Percentiles rank a stretch among this genome's conserved stretches.
Conservation (phyloP, 805 yeast species). For the Candida schatavii region DNA sequence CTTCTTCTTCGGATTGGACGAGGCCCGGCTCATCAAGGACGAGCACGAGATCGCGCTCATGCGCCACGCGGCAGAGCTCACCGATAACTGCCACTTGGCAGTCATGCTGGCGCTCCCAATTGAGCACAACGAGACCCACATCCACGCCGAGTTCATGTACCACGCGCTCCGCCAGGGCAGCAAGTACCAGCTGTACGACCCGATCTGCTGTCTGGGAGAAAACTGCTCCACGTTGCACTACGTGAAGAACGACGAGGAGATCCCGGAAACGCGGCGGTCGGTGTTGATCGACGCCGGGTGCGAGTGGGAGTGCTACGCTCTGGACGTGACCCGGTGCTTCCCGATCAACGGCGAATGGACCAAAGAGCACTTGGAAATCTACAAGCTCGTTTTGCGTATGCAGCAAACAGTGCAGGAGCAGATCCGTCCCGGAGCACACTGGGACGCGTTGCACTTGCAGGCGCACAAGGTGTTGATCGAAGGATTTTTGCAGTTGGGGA, state of each 20-base stretch:
- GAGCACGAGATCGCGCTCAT: slow-evolving; percentile 72
- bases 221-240: slow-evolving; percentile 90
- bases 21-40: slow-evolving; percentile 82
- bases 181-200: slow-evolving; percentile 85
- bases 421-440: slow-evolving; percentile 76
- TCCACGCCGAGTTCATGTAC: slow-evolving; percentile 93
- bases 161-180: slow-evolving; percentile 95
- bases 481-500: slow-evolving; percentile 69
- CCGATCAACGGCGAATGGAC: slow-evolving; percentile 91
- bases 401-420: slow-evolving; percentile 66
- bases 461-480: slow-evolving; percentile 78
- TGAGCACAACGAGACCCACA: slow-evolving; percentile 82
- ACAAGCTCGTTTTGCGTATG: slow-evolving; percentile 79
- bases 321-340: slow-evolving; percentile 94
- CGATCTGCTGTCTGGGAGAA: slow-evolving; percentile 93
- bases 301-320: slow-evolving; percentile 90
- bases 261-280: slow-evolving; percentile 53
- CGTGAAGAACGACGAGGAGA: slow-evolving; percentile 65
- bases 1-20: slow-evolving; percentile 75
- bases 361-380: slow-evolving; percentile 79
- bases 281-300: slow-evolving; percentile 95
- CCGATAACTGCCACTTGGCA: slow-evolving; percentile 85
- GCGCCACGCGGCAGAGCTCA: slow-evolving; percentile 77
- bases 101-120: slow-evolving; percentile 92
- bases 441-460: slow-evolving; percentile 82